Evolutionary conservation across 257 asterid species (phyloP).

Genomic region (Ilex asprella): DNA sequence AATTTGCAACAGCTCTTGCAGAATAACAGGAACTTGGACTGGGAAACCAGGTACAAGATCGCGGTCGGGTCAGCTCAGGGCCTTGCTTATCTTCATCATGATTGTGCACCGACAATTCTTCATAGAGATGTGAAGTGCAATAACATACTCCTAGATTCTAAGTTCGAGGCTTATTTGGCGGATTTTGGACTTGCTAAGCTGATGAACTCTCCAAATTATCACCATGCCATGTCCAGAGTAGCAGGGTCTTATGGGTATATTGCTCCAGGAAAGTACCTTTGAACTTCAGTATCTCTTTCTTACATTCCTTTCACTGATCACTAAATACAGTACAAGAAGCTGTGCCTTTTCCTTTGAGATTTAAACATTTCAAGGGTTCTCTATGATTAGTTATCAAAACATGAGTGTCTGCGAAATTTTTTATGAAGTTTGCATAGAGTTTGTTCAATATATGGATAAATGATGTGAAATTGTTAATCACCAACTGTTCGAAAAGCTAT

Average conservation of each 20-base stretch:
- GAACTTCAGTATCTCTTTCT: background rate
- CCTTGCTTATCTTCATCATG: conserved; percentile 89
- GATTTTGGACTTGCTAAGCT: conserved; percentile 97
- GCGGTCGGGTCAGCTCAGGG: conserved; percentile 95
- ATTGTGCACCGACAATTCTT: conserved; percentile 77
- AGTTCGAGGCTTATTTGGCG: conserved; percentile 77
- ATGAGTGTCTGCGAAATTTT: background rate
- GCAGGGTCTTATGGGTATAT: conserved; percentile 95
- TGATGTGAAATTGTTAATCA: too few species aligned
- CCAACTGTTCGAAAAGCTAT: too few species aligned
- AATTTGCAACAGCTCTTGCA: conserved; percentile 75
- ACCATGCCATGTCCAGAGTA: conserved; percentile 78
- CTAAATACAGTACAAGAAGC: background rate
- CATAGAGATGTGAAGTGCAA: conserved; percentile 95
- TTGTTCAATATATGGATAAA: background rate
- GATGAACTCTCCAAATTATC: conserved; percentile 81
- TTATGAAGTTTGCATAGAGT: background rate
- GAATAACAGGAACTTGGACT: conserved; percentile 69
- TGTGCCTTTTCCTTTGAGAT: background rate
- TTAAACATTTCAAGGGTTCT: background rate
- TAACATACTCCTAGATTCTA: conserved; percentile 78
- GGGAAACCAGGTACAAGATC: conserved; percentile 87
- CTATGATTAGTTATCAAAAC: too few species aligned
- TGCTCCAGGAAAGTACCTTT: conserved; percentile 75
- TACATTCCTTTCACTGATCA: too few species aligned